Conservation (phyloP, 306 rosid genomes). For the Pterocarpus macrocarpus region DNA sequence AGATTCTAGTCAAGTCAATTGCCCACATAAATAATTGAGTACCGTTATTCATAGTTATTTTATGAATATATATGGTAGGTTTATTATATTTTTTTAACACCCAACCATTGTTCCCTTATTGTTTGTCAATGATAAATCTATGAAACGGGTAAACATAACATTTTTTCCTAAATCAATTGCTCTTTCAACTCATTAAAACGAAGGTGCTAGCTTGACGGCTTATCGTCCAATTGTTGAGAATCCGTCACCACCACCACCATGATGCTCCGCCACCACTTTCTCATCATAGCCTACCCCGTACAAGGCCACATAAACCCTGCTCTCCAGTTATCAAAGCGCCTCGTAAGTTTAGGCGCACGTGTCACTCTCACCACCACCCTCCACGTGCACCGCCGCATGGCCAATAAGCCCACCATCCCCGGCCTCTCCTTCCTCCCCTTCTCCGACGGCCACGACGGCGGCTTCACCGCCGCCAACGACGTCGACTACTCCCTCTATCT, state of each 20-base stretch:
- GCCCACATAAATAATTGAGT: too few species aligned
- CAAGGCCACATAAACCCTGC: conserved; percentile 58
- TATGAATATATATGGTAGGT: too few species aligned
- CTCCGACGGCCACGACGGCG: conserved; percentile 54
- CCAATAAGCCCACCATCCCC: neutral
- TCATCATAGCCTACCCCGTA: conserved; percentile 38
- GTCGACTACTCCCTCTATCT: neutral
- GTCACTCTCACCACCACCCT: conserved; percentile 49
- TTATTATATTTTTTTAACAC: too few species aligned
- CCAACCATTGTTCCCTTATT: too few species aligned
- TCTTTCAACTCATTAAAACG: too few species aligned
- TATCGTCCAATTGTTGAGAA: too few species aligned
- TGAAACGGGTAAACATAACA: too few species aligned
- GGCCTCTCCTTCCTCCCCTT: conserved; percentile 38
- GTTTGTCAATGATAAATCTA: too few species aligned
- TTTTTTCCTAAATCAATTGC: too few species aligned
- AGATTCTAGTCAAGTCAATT: too few species aligned
- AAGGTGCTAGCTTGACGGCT: too few species aligned
- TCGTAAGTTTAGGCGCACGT: conserved; percentile 23
- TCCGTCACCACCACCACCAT: neutral
- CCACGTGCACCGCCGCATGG: conserved; percentile 37
- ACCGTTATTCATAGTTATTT: too few species aligned
- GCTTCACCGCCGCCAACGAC: neutral
- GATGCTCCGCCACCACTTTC: conserved; percentile 25
- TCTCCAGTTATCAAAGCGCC: conserved; percentile 47